A percentile compares a stretch with the other conserved stretches of the same genome.
These are phyloP conservation scores for Acanthamoeba royreba DNA, from an alignment of 208 protist genomes.

Conservation along the genomic window DNA sequence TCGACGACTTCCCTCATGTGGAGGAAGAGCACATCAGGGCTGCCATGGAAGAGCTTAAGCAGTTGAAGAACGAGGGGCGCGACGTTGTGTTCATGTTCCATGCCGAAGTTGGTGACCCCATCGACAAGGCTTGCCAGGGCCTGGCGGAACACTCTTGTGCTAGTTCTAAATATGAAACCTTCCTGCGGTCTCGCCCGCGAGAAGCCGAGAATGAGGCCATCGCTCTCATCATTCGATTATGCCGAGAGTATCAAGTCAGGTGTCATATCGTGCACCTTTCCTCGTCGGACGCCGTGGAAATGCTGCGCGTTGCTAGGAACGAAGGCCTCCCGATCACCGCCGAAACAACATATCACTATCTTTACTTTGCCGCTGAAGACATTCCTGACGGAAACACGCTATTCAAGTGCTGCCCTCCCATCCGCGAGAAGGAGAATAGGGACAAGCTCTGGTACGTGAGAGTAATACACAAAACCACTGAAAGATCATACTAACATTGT, in stretches of 20 bases:
- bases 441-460: slow-evolving; percentile 71
- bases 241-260: slow-evolving; percentile 38
- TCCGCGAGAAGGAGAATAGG: slow-evolving; percentile 62
- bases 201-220: slow-evolving; percentile 56
- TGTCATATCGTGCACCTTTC: slow-evolving; percentile 65
- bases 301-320: neutral
- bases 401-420: slow-evolving; percentile 75
- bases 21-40: slow-evolving; percentile 39
- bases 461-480: too few relatives aligned
- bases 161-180: slow-evolving; percentile 47
- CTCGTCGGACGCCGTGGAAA: slow-evolving; percentile 41
- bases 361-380: slow-evolving; percentile 63
- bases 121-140: neutral
- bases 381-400: slow-evolving; percentile 62
- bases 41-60: slow-evolving; percentile 48
- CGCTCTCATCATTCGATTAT: slow-evolving; percentile 36
- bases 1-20: slow-evolving; percentile 62
- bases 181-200: slow-evolving; percentile 47
- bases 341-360: slow-evolving; percentile 72
- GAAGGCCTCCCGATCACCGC: slow-evolving; percentile 52
- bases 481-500: neutral
- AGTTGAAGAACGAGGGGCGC: neutral
- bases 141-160: neutral
- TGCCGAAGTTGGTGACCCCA: slow-evolving; percentile 50
- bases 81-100: slow-evolving; percentile 65